A percentile compares a stretch with the other conserved stretches of the same genome.
These are phyloP conservation scores for Thalassiosira profunda DNA, from an alignment of 108 stramenopile species.

Conservation along the genomic window DNA sequence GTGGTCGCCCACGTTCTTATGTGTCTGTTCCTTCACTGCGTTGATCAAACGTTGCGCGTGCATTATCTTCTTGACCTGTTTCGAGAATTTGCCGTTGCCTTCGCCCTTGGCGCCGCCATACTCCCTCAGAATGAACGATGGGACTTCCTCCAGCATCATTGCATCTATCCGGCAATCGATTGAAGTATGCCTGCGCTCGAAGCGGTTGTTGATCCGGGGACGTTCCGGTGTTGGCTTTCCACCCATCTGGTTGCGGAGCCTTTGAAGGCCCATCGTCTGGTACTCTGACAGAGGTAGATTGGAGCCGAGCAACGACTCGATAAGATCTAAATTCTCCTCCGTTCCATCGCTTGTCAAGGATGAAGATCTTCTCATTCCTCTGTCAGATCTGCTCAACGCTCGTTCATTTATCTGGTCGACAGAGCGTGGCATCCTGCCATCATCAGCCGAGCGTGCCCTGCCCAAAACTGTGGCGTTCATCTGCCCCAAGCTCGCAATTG, in stretches of 20 bases:
- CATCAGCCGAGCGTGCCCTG: no score
- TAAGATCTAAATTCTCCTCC: constrained; percentile 7
- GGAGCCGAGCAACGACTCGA: constrained; percentile 17
- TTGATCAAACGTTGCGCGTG: constrained; percentile 15
- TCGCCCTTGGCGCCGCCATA: constrained; percentile 7
- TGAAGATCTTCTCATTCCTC: constrained; percentile 5
- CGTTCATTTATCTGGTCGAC: no score
- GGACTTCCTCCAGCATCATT: constrained; percentile 13
- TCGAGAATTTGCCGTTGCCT: background rate
- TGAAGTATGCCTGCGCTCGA: constrained; percentile 14
- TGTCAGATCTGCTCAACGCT: no score
- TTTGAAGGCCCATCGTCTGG: constrained; percentile 11
- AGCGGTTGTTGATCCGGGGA: background rate
- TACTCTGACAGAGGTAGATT: constrained; percentile 5
- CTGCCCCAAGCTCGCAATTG: background rate
- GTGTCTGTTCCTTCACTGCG: background rate
- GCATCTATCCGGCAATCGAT: background rate
- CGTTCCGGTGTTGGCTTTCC: background rate
- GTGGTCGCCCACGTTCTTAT: background rate
- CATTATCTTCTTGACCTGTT: constrained; percentile 21
- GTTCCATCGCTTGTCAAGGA: no score
- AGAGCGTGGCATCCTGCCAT: no score
- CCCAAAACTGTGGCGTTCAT: background rate
- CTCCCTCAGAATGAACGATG: constrained; percentile 22
- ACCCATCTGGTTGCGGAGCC: constrained; percentile 13